Evolutionary conservation across 257 asterid genomes (phyloP), one percentile per base, ranked within the genome.

Genomic region (Prunella vulgaris): DNA sequence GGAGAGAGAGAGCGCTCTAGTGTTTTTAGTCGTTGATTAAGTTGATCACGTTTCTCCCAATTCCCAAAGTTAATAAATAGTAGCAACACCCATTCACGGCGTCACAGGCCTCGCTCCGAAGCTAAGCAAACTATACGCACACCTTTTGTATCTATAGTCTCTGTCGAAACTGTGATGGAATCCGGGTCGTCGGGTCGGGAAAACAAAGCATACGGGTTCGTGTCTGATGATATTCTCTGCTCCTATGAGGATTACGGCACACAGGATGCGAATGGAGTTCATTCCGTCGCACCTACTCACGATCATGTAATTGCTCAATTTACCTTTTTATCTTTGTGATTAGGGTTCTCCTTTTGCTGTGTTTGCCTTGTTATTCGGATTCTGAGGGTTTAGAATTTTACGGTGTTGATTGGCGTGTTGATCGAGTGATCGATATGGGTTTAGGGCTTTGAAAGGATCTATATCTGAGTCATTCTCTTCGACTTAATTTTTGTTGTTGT

Each of bases 211-310:
- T 93, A 84, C 79, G 95, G 80, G 75, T 88, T 93, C 62, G 99
- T 66, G 5, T 77, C 95, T 1, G 97, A 93, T 76, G 96, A 93
- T 80, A 83, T 90, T 53, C 88, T 93, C 38, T 86, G 92, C 74
- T 87, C 96, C 1, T 88, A 88, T 68, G 94, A 88, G 74, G 96
- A 90, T 78, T 87, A 73, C 73, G 89, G 73, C 33, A 77, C 79
- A 72, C 93, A 78, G 73, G 98, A 86, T 53, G 86, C 69, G 3
- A 72, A 74, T 68, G 98, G 88, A 37, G 73, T 60, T 72, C 95
- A 82, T 73, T 69, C 94, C 3, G 57, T 56, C 66, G 78, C 72
- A 21, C 65, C 68, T 64, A 76, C 66, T 70, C 73, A 91, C 44
- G 38, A 76, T 33, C 77, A 74, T 89, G 92, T 83, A 60, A 35